phyloP scores from a whole-genome alignment of 305 asterid genomes.

The Fraxinus platypoda region DNA sequence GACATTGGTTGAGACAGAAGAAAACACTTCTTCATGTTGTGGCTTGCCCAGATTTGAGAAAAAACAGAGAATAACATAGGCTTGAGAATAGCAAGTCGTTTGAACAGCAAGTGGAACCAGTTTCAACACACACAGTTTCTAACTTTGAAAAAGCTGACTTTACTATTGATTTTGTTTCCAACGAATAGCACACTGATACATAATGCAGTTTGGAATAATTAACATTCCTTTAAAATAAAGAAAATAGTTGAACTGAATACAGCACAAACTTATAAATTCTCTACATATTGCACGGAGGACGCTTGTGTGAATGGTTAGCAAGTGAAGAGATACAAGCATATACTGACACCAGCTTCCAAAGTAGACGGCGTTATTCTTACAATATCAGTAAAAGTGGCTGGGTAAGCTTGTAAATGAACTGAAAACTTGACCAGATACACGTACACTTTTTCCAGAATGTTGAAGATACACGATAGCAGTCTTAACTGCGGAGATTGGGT shows the following conservation, averaged over 20 bases:
- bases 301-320: neutral
- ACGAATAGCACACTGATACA: neutral
- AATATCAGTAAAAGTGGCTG: slow-evolving; percentile 7
- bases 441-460: slow-evolving; percentile 24
- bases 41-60: neutral
- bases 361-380: slow-evolving; percentile 15
- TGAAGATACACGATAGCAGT: slow-evolving; percentile 1
- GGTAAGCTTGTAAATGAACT: slow-evolving; percentile 4
- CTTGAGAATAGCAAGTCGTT: neutral
- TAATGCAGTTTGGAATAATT: neutral
- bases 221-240: neutral
- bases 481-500: slow-evolving; percentile 50
- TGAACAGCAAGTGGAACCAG: neutral
- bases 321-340: neutral
- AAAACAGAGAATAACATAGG: neutral
- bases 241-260: neutral
- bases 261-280: neutral
- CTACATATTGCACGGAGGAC: neutral
- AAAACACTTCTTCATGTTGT: neutral
- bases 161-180: neutral
- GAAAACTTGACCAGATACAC: slow-evolving; percentile 16
- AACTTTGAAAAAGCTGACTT: neutral
- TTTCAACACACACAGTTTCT: neutral
- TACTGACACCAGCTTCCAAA: neutral
- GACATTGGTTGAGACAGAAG: neutral